Conservation (phyloP, 1,284 basidiomycete genomes). For the Microbotryum violaceum region DNA sequence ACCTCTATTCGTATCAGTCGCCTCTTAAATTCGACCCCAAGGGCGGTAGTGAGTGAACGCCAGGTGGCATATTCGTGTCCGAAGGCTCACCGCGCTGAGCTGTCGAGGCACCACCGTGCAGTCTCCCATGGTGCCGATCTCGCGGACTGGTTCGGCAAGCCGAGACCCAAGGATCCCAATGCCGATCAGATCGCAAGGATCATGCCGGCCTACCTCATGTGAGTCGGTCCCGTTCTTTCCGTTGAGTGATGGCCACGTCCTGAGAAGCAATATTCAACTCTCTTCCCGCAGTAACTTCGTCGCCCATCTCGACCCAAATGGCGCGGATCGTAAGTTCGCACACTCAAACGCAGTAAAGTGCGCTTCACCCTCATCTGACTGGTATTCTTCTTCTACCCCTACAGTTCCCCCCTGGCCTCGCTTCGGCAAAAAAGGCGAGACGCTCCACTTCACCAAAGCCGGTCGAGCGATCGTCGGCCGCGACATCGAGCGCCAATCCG, state of each 20-base stretch:
- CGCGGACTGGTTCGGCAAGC: conserved; percentile 23
- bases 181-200: conserved; percentile 15
- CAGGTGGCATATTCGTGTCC: too few relatives aligned
- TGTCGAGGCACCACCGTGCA: neutral
- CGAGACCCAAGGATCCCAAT: conserved; percentile 7
- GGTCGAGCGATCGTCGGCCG: conserved; percentile 16
- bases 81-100: neutral
- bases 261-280: too few relatives aligned
- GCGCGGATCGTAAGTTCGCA: conserved; percentile 16
- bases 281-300: conserved; percentile 23
- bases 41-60: conserved; percentile 13
- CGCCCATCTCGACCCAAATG: conserved; percentile 24
- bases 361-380: too few relatives aligned
- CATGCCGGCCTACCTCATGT: conserved; percentile 32
- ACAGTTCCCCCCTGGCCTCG: conserved; percentile 27
- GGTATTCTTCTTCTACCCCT: too few relatives aligned
- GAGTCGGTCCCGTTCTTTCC: neutral
- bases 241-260: too few relatives aligned
- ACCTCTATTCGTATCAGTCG: conserved; percentile 12
- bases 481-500: conserved; percentile 23
- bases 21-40: conserved; percentile 3
- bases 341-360: too few relatives aligned
- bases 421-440: conserved; percentile 23
- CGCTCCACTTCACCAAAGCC: conserved; percentile 19
- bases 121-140: conserved; percentile 28